Base-by-base conservation (phyloP, 2,329 filamentous ascomycete species). In the Paradendryphiella salina region DNA sequence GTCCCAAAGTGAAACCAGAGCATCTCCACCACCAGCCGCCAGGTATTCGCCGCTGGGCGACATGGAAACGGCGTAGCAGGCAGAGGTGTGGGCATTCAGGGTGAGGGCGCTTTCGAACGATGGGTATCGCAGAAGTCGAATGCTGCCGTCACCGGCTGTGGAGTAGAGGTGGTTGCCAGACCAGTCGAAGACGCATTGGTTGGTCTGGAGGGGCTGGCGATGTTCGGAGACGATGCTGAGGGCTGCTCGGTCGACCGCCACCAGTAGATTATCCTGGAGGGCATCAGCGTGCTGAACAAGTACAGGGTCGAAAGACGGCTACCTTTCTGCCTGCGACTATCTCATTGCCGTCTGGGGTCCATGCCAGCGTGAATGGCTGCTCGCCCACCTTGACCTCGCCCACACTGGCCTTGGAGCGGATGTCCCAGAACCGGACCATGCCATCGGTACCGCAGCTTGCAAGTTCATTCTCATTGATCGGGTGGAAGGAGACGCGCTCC, bases 401-500 rank as follows among this genome's bases (percentile, higher is more conserved):
- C 56, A 87, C 80, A 61, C 85, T 85, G 1, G 81, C 80, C 67
- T 88, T 89, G 51, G 82, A 87, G 62, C 88, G 79, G 10, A 91
- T 87, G 66, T 93, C 89, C 89, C 89, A 93, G 61, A 93, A 85
- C 67, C 87, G 85, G 54, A 89, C 85, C 26, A 86, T 82, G 1
- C 89, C 89, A 66, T 93, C 89, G 36, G 78, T 82, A 59, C 86
- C 88, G 45, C 89, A 81, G 67, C 86, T 90, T 60, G 86, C 89
- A 7, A 93, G 78, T 73, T 92, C 86, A 3, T 86, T 85, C 68
- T 93, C 89, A 68, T 86, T 88, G 51, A 82, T 80, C 0, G 89
- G 89, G 65, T 90, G 89, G 73, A 90, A 93, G 1, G 85, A 86
- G 1, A 93, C 85, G 66, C 87, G 87, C 67, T 91, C 88, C 37